Evolutionary conservation across 257 asterid species (phyloP).

Genomic region (Capsicum chinense): DNA sequence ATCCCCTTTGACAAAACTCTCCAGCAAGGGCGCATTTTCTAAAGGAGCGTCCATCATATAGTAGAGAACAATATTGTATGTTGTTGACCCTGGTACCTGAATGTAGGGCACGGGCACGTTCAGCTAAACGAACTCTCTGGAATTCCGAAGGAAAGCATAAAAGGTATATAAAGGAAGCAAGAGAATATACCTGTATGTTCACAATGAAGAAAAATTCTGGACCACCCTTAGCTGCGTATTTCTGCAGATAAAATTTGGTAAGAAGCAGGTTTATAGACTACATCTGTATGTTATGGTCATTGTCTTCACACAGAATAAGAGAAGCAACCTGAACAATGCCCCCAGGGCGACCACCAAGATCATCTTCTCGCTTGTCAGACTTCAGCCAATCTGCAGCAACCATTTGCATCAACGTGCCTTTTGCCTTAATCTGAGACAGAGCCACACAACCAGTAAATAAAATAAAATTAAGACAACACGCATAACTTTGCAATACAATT

Average conservation of each 20-base stretch:
- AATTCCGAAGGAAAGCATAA: conserved; percentile 12
- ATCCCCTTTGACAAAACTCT: conserved; percentile 90
- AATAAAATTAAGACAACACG: conserved; percentile 25
- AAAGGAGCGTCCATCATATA: conserved; percentile 91
- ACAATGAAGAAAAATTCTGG: conserved; percentile 92
- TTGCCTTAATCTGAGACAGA: conserved; percentile 71
- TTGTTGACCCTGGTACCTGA: conserved; percentile 96
- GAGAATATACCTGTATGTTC: conserved; percentile 76
- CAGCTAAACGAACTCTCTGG: neutral
- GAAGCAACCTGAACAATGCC: conserved; percentile 85
- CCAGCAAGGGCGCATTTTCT: conserved; percentile 83
- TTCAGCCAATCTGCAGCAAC: conserved; percentile 98
- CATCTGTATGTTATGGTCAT: conserved; percentile 21
- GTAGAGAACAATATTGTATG: conserved; percentile 80
- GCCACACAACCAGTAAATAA: conserved; percentile 30
- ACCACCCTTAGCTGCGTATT: conserved; percentile 90
- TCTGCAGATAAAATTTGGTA: conserved; percentile 51
- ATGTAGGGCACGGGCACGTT: neutral
- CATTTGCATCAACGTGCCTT: conserved; percentile 94
- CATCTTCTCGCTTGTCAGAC: conserved; percentile 97
- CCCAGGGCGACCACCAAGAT: conserved; percentile 91
- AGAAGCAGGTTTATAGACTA: conserved; percentile 35
- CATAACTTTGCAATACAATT: neutral
- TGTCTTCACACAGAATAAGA: conserved; percentile 17
- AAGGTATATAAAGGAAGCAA: conserved; percentile 22